Evolutionary conservation across 768 basidiomycete genomes (phyloP), one percentile per base, ranked within the genome.

Genomic region (Boletus coccyginus): DNA sequence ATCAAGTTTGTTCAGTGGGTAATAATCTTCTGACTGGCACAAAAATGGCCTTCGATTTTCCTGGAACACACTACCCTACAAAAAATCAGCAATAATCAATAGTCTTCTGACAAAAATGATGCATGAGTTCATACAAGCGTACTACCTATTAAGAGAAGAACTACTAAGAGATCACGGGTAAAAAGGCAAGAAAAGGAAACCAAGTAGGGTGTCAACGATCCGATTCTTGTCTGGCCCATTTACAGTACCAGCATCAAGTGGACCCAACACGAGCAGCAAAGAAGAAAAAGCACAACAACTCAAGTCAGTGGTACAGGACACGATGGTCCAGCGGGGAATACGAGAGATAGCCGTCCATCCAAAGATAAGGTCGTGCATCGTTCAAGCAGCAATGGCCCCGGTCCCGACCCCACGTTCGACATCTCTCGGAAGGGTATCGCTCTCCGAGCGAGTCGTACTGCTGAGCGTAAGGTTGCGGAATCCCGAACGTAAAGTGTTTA

Each of bases 341-440:
- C 40, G 52, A 40, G 7, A 50, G 40, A 35, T 14, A 40, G 4
- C 5, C 12, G 3, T 63, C 35, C 49, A 24, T 54, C 36, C 40
- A 42, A 38, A n/a, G 12, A 19, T 12, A 46, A 9, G 13, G 11
- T 24, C 14, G 12, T 19, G 11, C 24, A 32, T 45, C 38, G 16
- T 33, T 67, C 49, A 67, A 52, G 54, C 49, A 17, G 56, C 19
- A 19, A 53, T 29, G 6, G 52, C 32, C 43, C 60, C 63, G 1
- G 58, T 14, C 5, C 46, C 62, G 6, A 55, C n/a, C 7, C 65
- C 69, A 19, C 62, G 71, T 33, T 69, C 69, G 12, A 65, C 58
- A 31, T 72, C 70, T 19, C 69, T 59, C 2, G 71, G 63, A 7
- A 77, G 74, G 1, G 59, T 60, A 14, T 64, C 64, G 16, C 52